Conservation (phyloP, 768 basidiomycete genomes). For the Russula virescens region DNA sequence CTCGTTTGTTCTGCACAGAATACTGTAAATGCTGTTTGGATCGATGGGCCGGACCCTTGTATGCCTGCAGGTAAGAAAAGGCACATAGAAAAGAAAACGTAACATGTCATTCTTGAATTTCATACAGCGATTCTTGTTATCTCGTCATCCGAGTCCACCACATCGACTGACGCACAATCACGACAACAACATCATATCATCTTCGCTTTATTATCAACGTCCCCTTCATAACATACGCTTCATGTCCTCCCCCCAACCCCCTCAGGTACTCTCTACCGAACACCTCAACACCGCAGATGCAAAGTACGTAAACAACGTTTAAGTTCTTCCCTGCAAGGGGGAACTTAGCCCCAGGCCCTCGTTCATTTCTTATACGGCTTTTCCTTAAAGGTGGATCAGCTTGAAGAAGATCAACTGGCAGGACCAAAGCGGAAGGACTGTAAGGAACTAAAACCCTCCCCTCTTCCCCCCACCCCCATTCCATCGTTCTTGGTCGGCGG, state of each 20-base stretch:
- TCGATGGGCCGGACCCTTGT: not conserved
- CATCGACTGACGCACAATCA: not conserved
- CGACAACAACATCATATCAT: not conserved
- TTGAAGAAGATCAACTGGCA: slow-evolving; percentile 76
- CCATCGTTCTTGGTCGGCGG: not conserved
- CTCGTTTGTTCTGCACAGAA: too few species aligned
- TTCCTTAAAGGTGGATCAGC: slow-evolving; percentile 69
- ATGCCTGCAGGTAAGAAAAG: not conserved
- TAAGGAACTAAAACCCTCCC: slow-evolving; percentile 26
- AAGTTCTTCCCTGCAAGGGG: not conserved
- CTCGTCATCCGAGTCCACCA: too few species aligned
- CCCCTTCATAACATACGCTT: not conserved
- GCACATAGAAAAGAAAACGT: not conserved
- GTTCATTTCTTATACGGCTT: not conserved
- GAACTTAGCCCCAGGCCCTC: not conserved
- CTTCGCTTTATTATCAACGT: not conserved
- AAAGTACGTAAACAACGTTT: slow-evolving; percentile 15
- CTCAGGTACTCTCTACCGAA: slow-evolving; percentile 15
- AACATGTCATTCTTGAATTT: not conserved
- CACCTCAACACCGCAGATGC: slow-evolving; percentile 19
- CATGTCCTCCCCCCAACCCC: slow-evolving; percentile 19
- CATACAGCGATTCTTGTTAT: not conserved
- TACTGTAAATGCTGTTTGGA: too few species aligned
- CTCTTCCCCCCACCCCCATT: not conserved
- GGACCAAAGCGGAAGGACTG: slow-evolving; percentile 74